Evolutionary conservation across 306 rosid genomes (phyloP), one percentile per base, ranked within the genome.

Genomic region (Quercus glauca): DNA sequence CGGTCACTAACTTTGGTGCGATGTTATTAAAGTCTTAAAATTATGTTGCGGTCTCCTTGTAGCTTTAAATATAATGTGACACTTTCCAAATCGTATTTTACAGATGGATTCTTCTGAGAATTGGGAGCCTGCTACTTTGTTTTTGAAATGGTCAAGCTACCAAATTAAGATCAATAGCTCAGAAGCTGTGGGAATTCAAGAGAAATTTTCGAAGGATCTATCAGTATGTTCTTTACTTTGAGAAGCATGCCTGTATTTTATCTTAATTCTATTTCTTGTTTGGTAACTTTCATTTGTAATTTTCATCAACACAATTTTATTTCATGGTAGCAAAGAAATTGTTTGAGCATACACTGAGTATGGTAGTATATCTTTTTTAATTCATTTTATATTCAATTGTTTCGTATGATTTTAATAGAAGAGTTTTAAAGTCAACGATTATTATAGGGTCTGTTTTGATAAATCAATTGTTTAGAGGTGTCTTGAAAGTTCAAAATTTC

Each of bases 21-120:
- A 65, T 19, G 10, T 17, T 7, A 31, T 65, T 14, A 14, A 11
- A 17, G 25, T 65, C n/a, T 14, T 65, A 29, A 31, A n/a, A 31
- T 29, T 18, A 6, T 55, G 5, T 71, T 68, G 35, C 25, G 35
- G 12, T 33, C 73, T 33, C 49, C 14, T 19, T 20, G 58, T n/a
- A 43, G 23, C 43, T 43, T 78, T 55, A 67, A 69, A 43, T 74
- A 18, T 20, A 61, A n/a, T 67, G 55, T 57, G 10, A 76, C 71
- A 52, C 83, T 74, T 86, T 78, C 20, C 6, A 49, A 69, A 31
- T 76, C 57, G 55, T 83, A 45, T 78, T 29, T 65, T n/a, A 70
- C 79, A 94, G 99, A 84, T 80, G 80, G 98, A 95, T 76, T 85
- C 96, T 86, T 85, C 97, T 37, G 99, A 95, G 67, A 90, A 85